Evolutionary conservation across 208 protist genomes (phyloP).

Genomic region (Leishmania arabica): DNA sequence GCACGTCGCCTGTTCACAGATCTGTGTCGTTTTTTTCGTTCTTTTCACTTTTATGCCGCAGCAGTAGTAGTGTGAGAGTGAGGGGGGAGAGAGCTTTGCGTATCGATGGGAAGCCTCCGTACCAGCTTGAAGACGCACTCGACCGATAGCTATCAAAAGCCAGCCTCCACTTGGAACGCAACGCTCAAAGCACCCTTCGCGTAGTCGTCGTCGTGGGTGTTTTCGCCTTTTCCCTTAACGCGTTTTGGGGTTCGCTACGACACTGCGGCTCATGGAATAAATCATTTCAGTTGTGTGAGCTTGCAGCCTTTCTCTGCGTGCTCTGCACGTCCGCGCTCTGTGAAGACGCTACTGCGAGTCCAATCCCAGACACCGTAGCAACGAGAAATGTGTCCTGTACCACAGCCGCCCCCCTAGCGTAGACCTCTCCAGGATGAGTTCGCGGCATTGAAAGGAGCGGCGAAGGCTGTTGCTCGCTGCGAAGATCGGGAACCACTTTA

Average conservation of each 20-base stretch:
- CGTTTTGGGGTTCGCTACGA: background rate
- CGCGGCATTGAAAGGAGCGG: constrained; percentile 49
- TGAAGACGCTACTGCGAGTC: constrained; percentile 22
- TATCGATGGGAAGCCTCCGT: background rate
- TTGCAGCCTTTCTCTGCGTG: background rate
- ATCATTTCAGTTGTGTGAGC: background rate
- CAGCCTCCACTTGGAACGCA: background rate
- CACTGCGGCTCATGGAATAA: background rate
- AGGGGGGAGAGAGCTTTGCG: background rate
- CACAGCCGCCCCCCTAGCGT: constrained; percentile 49
- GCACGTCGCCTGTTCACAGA: no score
- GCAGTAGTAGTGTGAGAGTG: background rate
- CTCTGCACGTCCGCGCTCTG: constrained; percentile 1
- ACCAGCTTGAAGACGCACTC: background rate
- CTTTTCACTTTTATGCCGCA: background rate
- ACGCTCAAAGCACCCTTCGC: background rate
- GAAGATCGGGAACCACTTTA: constrained; percentile 35
- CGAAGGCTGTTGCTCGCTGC: constrained; percentile 34
- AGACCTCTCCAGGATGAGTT: constrained; percentile 56
- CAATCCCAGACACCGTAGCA: constrained; percentile 47
- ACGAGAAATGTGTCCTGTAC: constrained; percentile 69
- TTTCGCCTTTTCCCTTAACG: background rate
- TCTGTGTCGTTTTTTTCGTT: background rate
- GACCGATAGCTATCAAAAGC: background rate
- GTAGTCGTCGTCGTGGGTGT: background rate